Percentiles rank a stretch among this genome's conserved stretches.
These are phyloP conservation scores for Caloboletus firmus DNA, from an alignment of 1,284 basidiomycete species.

Conservation along the genomic window DNA sequence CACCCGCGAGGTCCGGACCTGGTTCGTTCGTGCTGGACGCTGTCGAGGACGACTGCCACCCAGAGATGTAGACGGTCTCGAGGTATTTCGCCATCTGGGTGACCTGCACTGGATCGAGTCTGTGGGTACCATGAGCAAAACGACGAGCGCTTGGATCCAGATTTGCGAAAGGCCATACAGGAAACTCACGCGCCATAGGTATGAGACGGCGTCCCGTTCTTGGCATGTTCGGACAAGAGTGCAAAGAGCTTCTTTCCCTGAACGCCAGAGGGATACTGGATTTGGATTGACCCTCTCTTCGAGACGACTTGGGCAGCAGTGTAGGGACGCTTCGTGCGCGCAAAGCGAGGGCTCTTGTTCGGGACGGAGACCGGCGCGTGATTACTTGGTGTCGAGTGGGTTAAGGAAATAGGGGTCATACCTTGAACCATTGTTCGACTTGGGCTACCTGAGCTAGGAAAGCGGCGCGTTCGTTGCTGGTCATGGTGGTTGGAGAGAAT, in stretches of 20 bases:
- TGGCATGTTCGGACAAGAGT: conserved; percentile 67
- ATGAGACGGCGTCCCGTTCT: conserved; percentile 77
- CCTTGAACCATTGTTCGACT: conserved; percentile 94
- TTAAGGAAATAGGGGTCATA: conserved; percentile 38
- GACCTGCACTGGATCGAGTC: conserved; percentile 95
- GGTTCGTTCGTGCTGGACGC: conserved; percentile 92
- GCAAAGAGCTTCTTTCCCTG: conserved; percentile 88
- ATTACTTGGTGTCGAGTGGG: background rate
- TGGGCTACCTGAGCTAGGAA: conserved; percentile 83
- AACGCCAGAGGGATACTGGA: conserved; percentile 84
- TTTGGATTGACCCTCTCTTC: conserved; percentile 87
- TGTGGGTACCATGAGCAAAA: conserved; percentile 31
- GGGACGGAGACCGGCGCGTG: background rate
- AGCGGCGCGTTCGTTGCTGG: conserved; percentile 54
- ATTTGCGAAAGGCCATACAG: no score
- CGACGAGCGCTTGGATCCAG: no score
- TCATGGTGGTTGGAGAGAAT: conserved; percentile 41
- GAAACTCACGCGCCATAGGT: conserved; percentile 92
- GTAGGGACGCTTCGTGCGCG: conserved; percentile 85
- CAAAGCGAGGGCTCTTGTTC: conserved; percentile 84
- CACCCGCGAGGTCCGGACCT: conserved; percentile 95
- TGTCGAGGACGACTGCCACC: conserved; percentile 95
- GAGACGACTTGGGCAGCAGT: conserved; percentile 91
- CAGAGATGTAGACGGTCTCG: conserved; percentile 97
- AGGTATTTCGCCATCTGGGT: conserved; percentile 99